Evolutionary conservation across 169 alveolate genomes (phyloP).

Genomic region (Plasmodium falciparum): DNA sequence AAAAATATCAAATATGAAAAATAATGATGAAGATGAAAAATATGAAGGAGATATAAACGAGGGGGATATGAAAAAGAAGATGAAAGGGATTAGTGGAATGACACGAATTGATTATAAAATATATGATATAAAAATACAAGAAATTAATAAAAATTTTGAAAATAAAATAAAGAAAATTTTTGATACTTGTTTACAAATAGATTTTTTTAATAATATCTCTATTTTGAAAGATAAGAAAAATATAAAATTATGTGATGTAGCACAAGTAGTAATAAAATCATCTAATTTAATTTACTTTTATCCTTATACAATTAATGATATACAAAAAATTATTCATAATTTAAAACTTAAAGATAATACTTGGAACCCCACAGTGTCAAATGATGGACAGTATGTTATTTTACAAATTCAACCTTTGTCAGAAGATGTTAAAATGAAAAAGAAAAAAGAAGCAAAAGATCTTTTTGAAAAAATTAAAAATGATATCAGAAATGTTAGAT

Average conservation of each 20-base stretch:
- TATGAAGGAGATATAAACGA: neutral
- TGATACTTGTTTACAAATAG: conserved; percentile 30
- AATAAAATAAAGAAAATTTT: conserved; percentile 46
- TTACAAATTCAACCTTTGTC: conserved; percentile 65
- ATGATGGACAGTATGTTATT: conserved; percentile 32
- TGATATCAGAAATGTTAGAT: conserved; percentile 56
- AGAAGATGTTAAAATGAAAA: conserved; percentile 47
- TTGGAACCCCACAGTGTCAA: conserved; percentile 59
- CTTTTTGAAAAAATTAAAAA: conserved; percentile 54
- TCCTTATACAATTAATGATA: conserved; percentile 56
- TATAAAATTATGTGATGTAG: conserved; percentile 36
- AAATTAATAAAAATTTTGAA: conserved; percentile 42
- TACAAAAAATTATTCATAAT: conserved; percentile 56
- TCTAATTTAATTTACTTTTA: conserved; percentile 18
- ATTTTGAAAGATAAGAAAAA: conserved; percentile 46
- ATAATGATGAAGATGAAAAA: conserved; percentile 16
- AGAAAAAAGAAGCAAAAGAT: conserved; percentile 73
- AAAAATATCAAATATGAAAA: conserved; percentile 40
- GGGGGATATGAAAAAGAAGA: neutral
- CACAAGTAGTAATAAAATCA: conserved; percentile 72
- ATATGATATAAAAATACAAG: conserved; percentile 57
- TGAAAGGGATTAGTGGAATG: conserved; percentile 11
- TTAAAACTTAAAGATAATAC: conserved; percentile 54
- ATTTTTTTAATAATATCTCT: conserved; percentile 36
- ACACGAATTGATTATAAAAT: conserved; percentile 36